Base-by-base conservation (phyloP, 2,329 filamentous ascomycete species). In the Scopulariopsis brevicaulis region DNA sequence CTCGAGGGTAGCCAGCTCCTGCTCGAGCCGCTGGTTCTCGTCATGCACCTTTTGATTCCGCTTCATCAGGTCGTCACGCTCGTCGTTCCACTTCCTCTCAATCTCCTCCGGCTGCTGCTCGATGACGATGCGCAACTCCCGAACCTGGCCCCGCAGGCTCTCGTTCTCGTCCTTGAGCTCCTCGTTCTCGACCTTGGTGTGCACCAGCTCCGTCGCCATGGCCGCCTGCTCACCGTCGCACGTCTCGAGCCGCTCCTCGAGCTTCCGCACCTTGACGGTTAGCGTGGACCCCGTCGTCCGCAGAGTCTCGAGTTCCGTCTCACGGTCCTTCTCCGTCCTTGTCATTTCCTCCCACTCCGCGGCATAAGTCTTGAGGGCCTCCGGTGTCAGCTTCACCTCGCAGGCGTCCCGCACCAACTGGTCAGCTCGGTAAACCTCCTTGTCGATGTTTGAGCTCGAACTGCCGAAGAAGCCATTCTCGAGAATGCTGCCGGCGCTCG, bases 401-500 rank as follows among this genome's bases (percentile, higher is more conserved):
- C 92, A 96, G 0, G 94, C 94, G 71, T 99, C 94, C 60, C 89
- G 87, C 15, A 99, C 90, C 60, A 99, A 83, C 65, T 94, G 85
- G 69, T 99, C 94, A 18, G 94, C 94, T 55, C 92, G 86, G 70
- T 99, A 99, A 7, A 99, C 84, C 68, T 96, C 94, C 71, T 96
- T 96, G 68, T 99, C 94, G 14, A 90, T 81, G 63, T 85, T 89
- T n/a, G 86, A 85, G 37, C 89, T 91, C 25, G 90, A 93, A 69
- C 87, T 93, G 60, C 94, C 94, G 67, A 99, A 99, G 77, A 99
- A 99, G 15, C 94, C 94, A 51, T 91, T 96, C 70, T 99, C 94
- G 1, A 97, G 82, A 54, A 99, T 87, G 18, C 91, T 96, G 55
- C 86, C 91, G n/a, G 91, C 86, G 2, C 91, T 96, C 0, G 94